Evolutionary conservation across 2,329 filamentous ascomycete species (phyloP).

Genomic region (Harringtonia lauricola): DNA sequence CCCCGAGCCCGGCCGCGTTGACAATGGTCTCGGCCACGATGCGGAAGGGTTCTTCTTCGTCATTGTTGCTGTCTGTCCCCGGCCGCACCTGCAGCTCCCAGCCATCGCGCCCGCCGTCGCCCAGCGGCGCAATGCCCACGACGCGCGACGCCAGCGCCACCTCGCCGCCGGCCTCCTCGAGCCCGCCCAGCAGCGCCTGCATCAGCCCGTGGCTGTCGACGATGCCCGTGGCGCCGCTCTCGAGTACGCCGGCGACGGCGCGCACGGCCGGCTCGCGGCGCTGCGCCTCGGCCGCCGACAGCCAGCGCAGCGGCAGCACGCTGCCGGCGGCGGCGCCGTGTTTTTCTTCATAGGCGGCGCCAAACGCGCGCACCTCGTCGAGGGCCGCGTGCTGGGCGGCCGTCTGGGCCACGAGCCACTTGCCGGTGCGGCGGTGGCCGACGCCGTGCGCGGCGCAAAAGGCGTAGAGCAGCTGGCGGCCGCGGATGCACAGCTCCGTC

Average conservation of each 20-base stretch:
- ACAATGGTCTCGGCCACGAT: conserved; percentile 64
- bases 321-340: conserved; percentile 15
- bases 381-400: conserved; percentile 54
- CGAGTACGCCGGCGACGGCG: conserved; percentile 64
- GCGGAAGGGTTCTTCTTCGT: conserved; percentile 14
- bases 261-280: conserved; percentile 63
- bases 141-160: conserved; percentile 61
- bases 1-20: conserved; percentile 76
- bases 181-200: conserved; percentile 64
- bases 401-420: conserved; percentile 92
- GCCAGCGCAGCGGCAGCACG: conserved; percentile 54
- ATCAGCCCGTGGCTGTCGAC: conserved; percentile 81
- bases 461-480: conserved; percentile 66
- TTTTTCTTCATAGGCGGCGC: conserved; percentile 18
- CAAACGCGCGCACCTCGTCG: conserved; percentile 37
- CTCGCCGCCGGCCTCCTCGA: conserved; percentile 68
- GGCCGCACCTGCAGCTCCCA: conserved; percentile 53
- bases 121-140: conserved; percentile 40
- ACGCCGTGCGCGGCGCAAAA: conserved; percentile 61
- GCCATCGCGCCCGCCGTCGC: conserved; percentile 38
- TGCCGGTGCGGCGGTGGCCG: conserved; percentile 64
- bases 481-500: conserved; percentile 68
- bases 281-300: conserved; percentile 50
- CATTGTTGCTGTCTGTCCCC: not conserved
- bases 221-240: conserved; percentile 79